Conservation (phyloP, 2,329 filamentous ascomycete genomes). For the Penicillium janthinellum region DNA sequence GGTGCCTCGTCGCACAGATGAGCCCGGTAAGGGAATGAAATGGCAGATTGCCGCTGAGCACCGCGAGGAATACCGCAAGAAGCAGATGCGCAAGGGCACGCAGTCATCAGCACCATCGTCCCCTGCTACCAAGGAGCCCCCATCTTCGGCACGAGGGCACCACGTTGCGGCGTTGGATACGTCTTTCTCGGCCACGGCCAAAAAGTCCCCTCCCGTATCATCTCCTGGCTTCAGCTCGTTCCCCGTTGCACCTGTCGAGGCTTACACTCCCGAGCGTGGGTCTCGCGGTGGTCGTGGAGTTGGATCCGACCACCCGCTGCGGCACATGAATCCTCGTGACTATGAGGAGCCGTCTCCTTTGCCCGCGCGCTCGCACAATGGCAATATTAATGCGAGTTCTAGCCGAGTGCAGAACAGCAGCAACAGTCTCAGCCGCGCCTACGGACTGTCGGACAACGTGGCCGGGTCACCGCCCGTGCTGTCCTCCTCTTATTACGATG, state of each 20-base stretch:
- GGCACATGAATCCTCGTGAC: slow-evolving; percentile 37
- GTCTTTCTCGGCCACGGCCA: slow-evolving; percentile 41
- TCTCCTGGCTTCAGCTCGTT: slow-evolving; percentile 47
- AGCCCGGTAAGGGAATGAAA: slow-evolving; percentile 98
- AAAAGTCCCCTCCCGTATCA: slow-evolving; percentile 42
- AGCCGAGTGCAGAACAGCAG: slow-evolving; percentile 25
- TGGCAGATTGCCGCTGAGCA: slow-evolving; percentile 89
- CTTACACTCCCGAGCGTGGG: slow-evolving; percentile 52
- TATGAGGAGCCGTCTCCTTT: slow-evolving; percentile 48
- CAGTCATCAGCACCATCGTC: slow-evolving; percentile 51
- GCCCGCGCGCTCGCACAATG: slow-evolving; percentile 34
- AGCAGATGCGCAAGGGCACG: slow-evolving; percentile 51
- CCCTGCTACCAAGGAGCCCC: slow-evolving; percentile 47
- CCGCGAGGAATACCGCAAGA: slow-evolving; percentile 84
- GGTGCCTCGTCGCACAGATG: slow-evolving; percentile 85
- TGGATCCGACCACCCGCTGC: slow-evolving; percentile 32
- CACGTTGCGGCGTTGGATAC: slow-evolving; percentile 40
- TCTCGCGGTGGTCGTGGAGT: slow-evolving; percentile 39
- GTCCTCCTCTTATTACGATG: slow-evolving; percentile 53
- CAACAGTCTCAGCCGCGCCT: slow-evolving; percentile 36
- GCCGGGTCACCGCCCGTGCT: slow-evolving; percentile 49
- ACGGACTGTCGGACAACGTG: slow-evolving; percentile 45
- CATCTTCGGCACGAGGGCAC: slow-evolving; percentile 37
- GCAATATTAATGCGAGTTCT: slow-evolving; percentile 26
- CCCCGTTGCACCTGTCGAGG: slow-evolving; percentile 46